Conservation (phyloP, 2,329 filamentous ascomycete genomes). For the Cladosporium austrohemisphaericum region DNA sequence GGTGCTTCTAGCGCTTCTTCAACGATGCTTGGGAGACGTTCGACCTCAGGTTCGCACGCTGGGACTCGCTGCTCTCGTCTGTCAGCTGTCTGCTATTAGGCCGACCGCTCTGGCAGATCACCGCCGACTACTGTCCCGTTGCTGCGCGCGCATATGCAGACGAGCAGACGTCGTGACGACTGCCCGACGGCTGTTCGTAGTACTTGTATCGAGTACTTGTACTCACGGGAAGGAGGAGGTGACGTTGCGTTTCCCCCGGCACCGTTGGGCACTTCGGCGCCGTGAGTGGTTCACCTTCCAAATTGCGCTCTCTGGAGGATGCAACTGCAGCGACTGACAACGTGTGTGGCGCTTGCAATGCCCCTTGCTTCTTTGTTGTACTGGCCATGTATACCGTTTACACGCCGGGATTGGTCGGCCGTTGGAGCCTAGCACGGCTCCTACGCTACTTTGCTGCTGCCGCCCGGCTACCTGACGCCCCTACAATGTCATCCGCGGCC, state of each 20-base stretch:
- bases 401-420: slow-evolving; percentile 5
- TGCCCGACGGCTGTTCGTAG: neutral
- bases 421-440: slow-evolving; percentile 1
- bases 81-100: slow-evolving; percentile 8
- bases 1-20: slow-evolving; percentile 8
- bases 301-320: neutral
- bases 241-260: slow-evolving; percentile 11
- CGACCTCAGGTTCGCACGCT: too few relatives aligned
- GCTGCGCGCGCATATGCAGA: neutral
- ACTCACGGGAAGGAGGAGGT: slow-evolving; percentile 1
- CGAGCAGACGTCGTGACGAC: slow-evolving; percentile 1
- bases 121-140: neutral
- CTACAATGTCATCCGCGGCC: slow-evolving; percentile 5
- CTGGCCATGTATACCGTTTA: neutral
- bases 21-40: neutral
- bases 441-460: slow-evolving; percentile 8
- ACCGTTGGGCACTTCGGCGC: neutral
- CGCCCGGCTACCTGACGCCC: slow-evolving; percentile 10
- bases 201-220: slow-evolving; percentile 13
- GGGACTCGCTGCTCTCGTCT: neutral
- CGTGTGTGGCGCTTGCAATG: slow-evolving; percentile 12
- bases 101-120: slow-evolving; percentile 1
- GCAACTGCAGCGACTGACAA: neutral
- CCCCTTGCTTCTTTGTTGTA: slow-evolving; percentile 14
- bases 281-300: slow-evolving; percentile 10